Conservation (phyloP, 768 basidiomycete species). For the Leccinum uliginosum region DNA sequence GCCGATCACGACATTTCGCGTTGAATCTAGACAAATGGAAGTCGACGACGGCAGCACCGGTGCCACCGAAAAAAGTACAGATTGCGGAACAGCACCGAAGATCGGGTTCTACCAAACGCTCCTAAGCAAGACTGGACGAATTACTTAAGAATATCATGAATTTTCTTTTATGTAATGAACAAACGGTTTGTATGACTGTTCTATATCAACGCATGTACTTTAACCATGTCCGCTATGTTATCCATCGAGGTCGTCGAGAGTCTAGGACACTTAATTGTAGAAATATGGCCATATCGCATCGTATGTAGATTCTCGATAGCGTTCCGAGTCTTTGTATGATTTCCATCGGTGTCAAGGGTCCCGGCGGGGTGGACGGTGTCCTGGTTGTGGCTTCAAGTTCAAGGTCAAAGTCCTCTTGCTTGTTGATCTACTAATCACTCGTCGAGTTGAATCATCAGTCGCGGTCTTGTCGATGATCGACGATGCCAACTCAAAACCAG, state of each 20-base stretch:
- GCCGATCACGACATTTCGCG: neutral
- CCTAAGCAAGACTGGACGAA: neutral
- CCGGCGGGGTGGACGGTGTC: no score
- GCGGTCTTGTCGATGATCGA: no score
- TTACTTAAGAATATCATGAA: neutral
- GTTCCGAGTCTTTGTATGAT: no score
- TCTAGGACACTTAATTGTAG: neutral
- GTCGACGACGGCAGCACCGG: conserved; percentile 10
- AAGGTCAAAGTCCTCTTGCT: no score
- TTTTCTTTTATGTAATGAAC: neutral
- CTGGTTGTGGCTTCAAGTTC: no score
- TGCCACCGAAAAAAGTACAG: conserved; percentile 15
- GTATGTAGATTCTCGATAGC: neutral
- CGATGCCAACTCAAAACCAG: no score
- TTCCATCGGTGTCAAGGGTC: no score
- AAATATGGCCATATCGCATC: neutral
- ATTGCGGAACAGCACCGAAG: conserved; percentile 10
- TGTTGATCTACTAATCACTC: no score
- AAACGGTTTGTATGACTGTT: neutral
- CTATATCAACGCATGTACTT: neutral
- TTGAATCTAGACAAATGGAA: conserved; percentile 24
- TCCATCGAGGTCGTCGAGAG: neutral
- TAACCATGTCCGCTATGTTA: neutral
- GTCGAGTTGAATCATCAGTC: no score
- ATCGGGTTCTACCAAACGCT: conserved; percentile 6